Evolutionary conservation across 768 basidiomycete genomes (phyloP), one percentile per base, ranked within the genome.

Genomic region (Pleurotus cornucopiae): DNA sequence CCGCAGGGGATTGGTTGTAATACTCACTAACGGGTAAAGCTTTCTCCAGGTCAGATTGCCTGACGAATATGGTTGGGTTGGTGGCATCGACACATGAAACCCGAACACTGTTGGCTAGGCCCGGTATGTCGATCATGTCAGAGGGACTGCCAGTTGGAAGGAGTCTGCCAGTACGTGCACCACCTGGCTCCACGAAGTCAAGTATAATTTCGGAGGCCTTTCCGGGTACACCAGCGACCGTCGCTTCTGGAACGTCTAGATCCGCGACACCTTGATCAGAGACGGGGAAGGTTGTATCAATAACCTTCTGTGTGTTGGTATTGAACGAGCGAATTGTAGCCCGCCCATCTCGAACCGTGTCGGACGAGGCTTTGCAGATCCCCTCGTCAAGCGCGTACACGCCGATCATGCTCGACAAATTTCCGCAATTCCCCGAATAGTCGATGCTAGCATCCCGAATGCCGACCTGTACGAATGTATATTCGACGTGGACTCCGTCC

Each of bases 361-460:
- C 58, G 16, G 52, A 56, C 38, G 60, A 59, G 16, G 68, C 67
- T 13, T 57, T 34, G 59, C 77, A 82, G 18, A 87, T 72, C 1
- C 79, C 83, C 61, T 85, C 81, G 65, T 90, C 88, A 7, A 86
- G 67, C 0, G 88, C 88, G 65, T 83, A 91, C 2, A 83, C 82
- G 18, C 89, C 88, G 37, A 89, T 75, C 78, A 89, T 83, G 62
- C 79, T 82, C 0, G 85, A 82, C 39, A 89, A 72, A 67, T 91
- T 91, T 3, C 87, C 88, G 60, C 88, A 91, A 64, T 89, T 90
- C 6, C 88, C 87, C 1, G 83, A 81, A 60, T 82, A 81, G 68
- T 91, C 89, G 34, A 91, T 71, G 14, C 60, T 70, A 51, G 67
- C 64, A 64, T 89, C 86, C 11, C 77, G 75, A 18, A 88, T 82